phyloP scores from a whole-genome alignment of 805 yeast species.

The Candida orba region DNA sequence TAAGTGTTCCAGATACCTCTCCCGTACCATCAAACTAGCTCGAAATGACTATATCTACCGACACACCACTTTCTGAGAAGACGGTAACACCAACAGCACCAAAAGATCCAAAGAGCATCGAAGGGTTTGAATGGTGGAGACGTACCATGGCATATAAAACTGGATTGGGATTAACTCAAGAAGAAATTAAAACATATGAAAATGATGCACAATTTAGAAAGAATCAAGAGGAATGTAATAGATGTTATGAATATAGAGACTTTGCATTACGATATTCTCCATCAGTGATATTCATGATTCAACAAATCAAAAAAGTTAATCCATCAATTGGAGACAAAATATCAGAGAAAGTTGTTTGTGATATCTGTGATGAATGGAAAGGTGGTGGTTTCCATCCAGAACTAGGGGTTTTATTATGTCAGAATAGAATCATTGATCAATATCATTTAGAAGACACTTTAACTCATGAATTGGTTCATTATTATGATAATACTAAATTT shows the following conservation, averaged over 20 bases:
- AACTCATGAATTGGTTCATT: constrained; percentile 90
- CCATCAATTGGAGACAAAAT: constrained; percentile 40
- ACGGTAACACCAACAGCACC: constrained; percentile 9
- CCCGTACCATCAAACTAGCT: too few relatives aligned
- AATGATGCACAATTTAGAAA: constrained; percentile 40
- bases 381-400: constrained; percentile 95
- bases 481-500: constrained; percentile 85
- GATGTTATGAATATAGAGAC: constrained; percentile 68
- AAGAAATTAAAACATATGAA: constrained; percentile 51
- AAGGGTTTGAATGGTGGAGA: constrained; percentile 78
- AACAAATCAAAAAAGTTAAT: constrained; percentile 55
- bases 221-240: constrained; percentile 48
- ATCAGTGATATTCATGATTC: constrained; percentile 77
- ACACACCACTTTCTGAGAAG: constrained; percentile 3
- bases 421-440: constrained; percentile 59
- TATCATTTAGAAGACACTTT: constrained; percentile 86
- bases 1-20: too few relatives aligned
- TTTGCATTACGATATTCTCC: constrained; percentile 83
- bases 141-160: constrained; percentile 63
- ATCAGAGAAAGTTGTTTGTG: constrained; percentile 60
- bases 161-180: constrained; percentile 52
- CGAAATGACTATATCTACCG: constrained; percentile 2
- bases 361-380: constrained; percentile 70
- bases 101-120: constrained; percentile 8
- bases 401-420: constrained; percentile 78